These are phyloP conservation scores for Xylariaceae sp. DNA, from an alignment of 2,329 filamentous ascomycete species.

Conservation along the genomic window DNA sequence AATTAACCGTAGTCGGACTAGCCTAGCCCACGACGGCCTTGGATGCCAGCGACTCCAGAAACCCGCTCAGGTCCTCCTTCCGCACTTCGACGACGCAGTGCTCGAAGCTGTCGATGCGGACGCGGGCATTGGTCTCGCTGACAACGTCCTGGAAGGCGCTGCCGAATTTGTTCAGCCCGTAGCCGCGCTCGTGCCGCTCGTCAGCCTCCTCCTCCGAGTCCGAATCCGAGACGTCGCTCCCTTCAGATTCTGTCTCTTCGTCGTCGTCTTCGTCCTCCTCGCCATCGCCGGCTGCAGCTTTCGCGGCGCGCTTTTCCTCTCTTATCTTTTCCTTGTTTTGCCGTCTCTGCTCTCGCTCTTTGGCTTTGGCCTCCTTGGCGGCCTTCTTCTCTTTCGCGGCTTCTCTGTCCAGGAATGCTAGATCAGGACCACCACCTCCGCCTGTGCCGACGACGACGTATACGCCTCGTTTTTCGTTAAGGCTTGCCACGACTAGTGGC, in stretches of 20 bases:
- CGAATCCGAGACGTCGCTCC: constrained; percentile 52
- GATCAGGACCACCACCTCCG: constrained; percentile 77
- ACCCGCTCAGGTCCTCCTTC: constrained; percentile 89
- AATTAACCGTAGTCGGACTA: neutral
- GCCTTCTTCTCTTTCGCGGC: constrained; percentile 64
- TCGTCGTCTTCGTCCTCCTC: constrained; percentile 56
- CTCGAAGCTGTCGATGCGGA: constrained; percentile 95
- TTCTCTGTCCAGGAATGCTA: constrained; percentile 68
- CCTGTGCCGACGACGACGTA: constrained; percentile 94
- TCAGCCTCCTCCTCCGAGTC: constrained; percentile 59
- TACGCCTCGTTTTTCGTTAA: constrained; percentile 84
- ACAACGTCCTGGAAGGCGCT: constrained; percentile 96
- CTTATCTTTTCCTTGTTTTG: constrained; percentile 59
- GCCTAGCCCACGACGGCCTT: constrained; percentile 78
- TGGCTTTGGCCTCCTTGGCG: constrained; percentile 65
- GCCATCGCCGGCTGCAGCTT: constrained; percentile 54
- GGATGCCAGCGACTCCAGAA: constrained; percentile 88
- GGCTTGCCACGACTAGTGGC: constrained; percentile 84
- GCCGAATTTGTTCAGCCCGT: constrained; percentile 86
- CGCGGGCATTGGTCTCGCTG: constrained; percentile 83
- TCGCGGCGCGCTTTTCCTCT: constrained; percentile 64
- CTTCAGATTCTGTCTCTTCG: constrained; percentile 53
- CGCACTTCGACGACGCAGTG: constrained; percentile 97
- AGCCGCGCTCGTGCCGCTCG: constrained; percentile 60
- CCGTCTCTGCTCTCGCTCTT: constrained; percentile 61